Evolutionary conservation across 2,329 filamentous ascomycete genomes (phyloP).

Genomic region (Aspergillus aculeatinus): DNA sequence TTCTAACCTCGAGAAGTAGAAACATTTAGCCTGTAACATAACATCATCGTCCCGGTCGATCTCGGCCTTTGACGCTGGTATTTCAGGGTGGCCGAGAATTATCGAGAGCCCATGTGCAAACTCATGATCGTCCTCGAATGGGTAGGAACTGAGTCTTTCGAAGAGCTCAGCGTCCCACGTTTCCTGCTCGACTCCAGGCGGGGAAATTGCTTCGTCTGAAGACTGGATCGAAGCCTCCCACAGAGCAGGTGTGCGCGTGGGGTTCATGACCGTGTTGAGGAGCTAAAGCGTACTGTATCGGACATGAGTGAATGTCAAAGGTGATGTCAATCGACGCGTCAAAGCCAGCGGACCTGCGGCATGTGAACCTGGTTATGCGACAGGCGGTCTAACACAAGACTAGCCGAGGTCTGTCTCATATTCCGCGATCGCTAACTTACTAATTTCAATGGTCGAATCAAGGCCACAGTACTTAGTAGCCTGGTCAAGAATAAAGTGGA

Average conservation of each 20-base stretch:
- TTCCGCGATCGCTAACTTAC: background rate
- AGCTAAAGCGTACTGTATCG: background rate
- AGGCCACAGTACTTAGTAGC: too few species aligned
- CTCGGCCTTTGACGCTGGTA: constrained; percentile 40
- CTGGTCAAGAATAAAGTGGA: too few species aligned
- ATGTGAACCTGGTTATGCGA: background rate
- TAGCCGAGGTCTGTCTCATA: background rate
- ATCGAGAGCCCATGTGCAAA: constrained; percentile 49
- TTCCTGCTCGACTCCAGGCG: background rate
- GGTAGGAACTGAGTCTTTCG: constrained; percentile 37
- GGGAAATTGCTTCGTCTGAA: background rate
- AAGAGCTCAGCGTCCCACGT: constrained; percentile 25
- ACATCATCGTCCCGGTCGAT: constrained; percentile 42
- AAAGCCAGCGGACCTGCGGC: background rate
- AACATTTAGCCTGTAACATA: constrained; percentile 48
- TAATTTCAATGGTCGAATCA: background rate
- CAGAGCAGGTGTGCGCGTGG: background rate
- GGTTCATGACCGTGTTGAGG: background rate
- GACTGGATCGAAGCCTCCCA: background rate
- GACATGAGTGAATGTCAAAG: background rate
- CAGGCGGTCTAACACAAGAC: background rate
- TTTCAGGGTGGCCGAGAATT: constrained; percentile 45
- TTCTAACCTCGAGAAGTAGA: constrained; percentile 47
- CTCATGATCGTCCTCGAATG: constrained; percentile 44
- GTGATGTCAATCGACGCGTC: background rate